Evolutionary conservation across 495 filamentous ascomycete genomes (phyloP), one percentile per base, ranked within the genome.

Genomic region (Hypoxylon fragiforme): DNA sequence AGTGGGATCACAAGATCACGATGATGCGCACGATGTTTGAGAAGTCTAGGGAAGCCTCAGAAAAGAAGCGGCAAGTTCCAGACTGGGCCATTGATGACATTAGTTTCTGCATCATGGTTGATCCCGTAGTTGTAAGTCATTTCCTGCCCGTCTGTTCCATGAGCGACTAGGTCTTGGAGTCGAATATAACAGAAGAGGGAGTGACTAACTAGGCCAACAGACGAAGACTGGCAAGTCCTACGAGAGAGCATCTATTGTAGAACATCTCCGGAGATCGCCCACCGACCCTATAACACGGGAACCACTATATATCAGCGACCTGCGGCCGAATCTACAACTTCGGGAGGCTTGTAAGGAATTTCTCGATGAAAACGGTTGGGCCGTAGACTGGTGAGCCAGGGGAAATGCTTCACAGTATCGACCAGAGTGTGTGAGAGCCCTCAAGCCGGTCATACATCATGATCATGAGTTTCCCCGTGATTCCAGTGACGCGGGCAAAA

Each of bases 81-180:
- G 92, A 96, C 54, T 90, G 90, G 76, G 76, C 89, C 0, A 78
- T 98, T 35, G 94, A 97, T 64, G 86, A 85, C 16, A 97, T 98
- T 43, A 90, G 87, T 0, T 97, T 97, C 59, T 79, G 82, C 30
- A 80, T 97, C 53, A 96, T 98, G 92, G 80, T 92, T 60, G 94
- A 98, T 71, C 94, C 90, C 3, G 89, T 94, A 9, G 77, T 92
- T 13, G 83, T 86, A 70, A 64, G 79, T 74, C 28, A 26, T 7
- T 4, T 11, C 50, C 39, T 40, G 18, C 50, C 26, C 14, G 6
- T 22, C 19, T 18, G 2, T 35, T 18, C 3, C 4, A 2, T 31
- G 19, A 12, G 28, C 3, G 3, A 14, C 24, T 5, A 16, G 9
- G 35, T 3, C 21, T 20, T 7, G 9, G 30, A 9, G n/a, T 16